These are phyloP conservation scores for Yamadazyma diospyri DNA, from an alignment of 1,139 yeast genomes.

Conservation along the genomic window DNA sequence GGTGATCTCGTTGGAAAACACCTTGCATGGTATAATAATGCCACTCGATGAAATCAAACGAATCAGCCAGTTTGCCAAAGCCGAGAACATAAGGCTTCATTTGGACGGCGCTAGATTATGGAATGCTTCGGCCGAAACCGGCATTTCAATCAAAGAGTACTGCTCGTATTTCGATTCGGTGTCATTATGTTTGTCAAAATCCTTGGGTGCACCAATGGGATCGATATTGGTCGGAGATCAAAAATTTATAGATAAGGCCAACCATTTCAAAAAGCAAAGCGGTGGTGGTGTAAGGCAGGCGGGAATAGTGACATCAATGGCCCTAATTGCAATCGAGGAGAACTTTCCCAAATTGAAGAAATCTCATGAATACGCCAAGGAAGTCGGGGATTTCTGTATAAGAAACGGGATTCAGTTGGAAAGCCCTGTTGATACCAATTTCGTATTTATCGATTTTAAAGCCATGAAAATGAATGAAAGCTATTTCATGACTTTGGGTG, in stretches of 20 bases:
- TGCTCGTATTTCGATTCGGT: constrained; percentile 42
- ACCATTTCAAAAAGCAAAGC: constrained; percentile 44
- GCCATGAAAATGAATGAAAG: constrained; percentile 31
- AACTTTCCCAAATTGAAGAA: constrained; percentile 36
- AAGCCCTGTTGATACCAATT: constrained; percentile 41
- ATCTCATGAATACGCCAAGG: constrained; percentile 53
- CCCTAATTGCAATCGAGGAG: constrained; percentile 38
- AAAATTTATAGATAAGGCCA: constrained; percentile 37
- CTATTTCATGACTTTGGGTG: constrained; percentile 22
- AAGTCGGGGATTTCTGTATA: constrained; percentile 46
- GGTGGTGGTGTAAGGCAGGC: constrained; percentile 50
- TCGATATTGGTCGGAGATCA: constrained; percentile 36
- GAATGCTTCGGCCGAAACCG: constrained; percentile 44
- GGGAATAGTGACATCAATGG: constrained; percentile 34
- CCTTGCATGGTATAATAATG: constrained; percentile 42
- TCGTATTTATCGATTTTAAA: constrained; percentile 38
- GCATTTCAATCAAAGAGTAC: constrained; percentile 36
- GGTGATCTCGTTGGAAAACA: constrained; percentile 43
- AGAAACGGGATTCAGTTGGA: constrained; percentile 28
- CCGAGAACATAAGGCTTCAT: constrained; percentile 34
- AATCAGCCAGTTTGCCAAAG: constrained; percentile 35
- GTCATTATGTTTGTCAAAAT: constrained; percentile 43
- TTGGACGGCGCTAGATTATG: constrained; percentile 48
- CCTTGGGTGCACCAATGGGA: constrained; percentile 48
- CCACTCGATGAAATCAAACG: constrained; percentile 41